Conservation (phyloP, 1,284 basidiomycete genomes). For the Ustilago crameri region DNA sequence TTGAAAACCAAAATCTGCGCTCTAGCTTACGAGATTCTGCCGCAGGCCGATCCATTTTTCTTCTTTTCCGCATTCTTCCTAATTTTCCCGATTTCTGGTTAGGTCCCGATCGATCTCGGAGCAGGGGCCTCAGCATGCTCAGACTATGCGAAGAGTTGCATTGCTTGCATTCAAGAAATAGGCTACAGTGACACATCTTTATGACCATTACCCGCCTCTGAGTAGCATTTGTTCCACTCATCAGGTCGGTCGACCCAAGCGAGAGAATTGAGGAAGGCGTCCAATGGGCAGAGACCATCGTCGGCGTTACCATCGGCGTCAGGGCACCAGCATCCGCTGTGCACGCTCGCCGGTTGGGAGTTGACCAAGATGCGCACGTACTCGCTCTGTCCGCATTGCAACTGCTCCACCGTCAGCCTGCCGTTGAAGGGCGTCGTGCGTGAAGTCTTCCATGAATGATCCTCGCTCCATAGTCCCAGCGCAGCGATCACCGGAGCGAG, state of each 20-base stretch:
- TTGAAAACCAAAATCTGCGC: too few relatives aligned
- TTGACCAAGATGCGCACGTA: conserved; percentile 38
- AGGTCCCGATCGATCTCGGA: conserved; percentile 8
- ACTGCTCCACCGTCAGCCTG: conserved; percentile 34
- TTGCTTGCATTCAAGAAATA: too few relatives aligned
- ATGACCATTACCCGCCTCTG: neutral
- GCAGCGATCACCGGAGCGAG: conserved; percentile 45
- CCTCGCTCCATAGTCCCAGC: conserved; percentile 16
- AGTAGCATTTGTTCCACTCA: conserved; percentile 47
- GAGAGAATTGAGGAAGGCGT: conserved; percentile 20
- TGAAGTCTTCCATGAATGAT: conserved; percentile 29
- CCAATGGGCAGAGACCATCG: conserved; percentile 27
- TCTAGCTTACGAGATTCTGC: conserved; percentile 32
- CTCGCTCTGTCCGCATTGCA: conserved; percentile 17
- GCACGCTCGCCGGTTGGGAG: conserved; percentile 10
- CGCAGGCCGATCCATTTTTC: conserved; percentile 11
- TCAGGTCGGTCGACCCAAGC: conserved; percentile 25
- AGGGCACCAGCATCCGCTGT: conserved; percentile 23
- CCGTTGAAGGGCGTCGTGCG: conserved; percentile 41
- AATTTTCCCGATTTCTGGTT: neutral
- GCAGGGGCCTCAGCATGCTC: neutral
- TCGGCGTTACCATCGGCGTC: neutral
- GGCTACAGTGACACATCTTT: neutral
- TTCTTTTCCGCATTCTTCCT: conserved; percentile 13
- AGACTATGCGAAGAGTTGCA: neutral